Evolutionary conservation across 345 rosid species (phyloP).

Genomic region (Tarenaya hassleriana): DNA sequence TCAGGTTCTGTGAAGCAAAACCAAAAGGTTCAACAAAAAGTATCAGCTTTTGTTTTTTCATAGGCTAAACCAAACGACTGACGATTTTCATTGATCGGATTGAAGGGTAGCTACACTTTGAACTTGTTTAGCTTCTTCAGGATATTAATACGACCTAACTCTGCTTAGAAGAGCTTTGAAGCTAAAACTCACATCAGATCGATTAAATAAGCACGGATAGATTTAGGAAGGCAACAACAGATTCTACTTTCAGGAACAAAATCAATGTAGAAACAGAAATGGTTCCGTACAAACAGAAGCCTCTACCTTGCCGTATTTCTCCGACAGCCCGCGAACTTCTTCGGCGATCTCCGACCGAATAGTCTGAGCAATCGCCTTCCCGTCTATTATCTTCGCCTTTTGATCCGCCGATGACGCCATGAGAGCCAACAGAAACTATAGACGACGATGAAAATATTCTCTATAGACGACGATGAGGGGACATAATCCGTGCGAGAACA

Average conservation of each 20-base stretch:
- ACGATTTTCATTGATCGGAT: background rate
- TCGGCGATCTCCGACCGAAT: conserved; percentile 77
- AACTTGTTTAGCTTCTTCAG: background rate
- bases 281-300: background rate
- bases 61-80: no score
- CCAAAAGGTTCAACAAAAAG: background rate
- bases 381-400: conserved; percentile 61
- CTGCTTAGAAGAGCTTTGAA: conserved; percentile 6
- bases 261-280: background rate
- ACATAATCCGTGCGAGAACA: conserved; percentile 14
- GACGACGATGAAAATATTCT: conserved; percentile 10
- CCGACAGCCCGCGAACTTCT: conserved; percentile 52
- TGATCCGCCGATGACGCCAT: conserved; percentile 54
- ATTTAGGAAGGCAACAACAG: background rate
- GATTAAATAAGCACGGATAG: no score
- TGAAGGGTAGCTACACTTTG: conserved; percentile 8
- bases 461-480: background rate
- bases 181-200: no score
- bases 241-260: background rate
- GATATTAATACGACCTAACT: conserved; percentile 1
- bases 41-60: background rate
- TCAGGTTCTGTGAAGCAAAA: background rate
- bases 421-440: background rate
- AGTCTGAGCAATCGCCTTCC: conserved; percentile 68
- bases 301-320: conserved; percentile 65